Base-by-base conservation (phyloP, 495 filamentous ascomycete genomes). In the Jackrogersella multiformis region DNA sequence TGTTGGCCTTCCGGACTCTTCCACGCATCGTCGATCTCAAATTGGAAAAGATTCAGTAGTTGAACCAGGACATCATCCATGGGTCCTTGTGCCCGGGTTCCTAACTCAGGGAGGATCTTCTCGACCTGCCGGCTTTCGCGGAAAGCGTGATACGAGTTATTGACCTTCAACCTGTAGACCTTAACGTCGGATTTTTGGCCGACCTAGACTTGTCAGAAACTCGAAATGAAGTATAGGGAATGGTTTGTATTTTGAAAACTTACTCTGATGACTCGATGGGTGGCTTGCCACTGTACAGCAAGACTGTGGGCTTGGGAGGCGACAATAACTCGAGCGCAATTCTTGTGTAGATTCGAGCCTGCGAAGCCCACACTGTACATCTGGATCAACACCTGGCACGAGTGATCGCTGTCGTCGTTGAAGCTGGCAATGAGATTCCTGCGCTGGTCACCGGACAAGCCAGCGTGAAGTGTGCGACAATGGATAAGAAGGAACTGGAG, bases 361-460 rank as follows among this genome's bases (percentile, higher is more conserved):
- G 72, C 72, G 15, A 74, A 74, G 0, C 72, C 69, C 35, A 74
- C 72, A 1, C 51, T 63, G 34, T 72, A 72, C 42, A 72, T 60
- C 52, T 74, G 72, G 4, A 74, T 72, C 20, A 74, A 5, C 0
- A 74, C 44, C 13, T 74, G 72, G 44, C 72, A 74, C 1, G 69
- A 70, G 4, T 63, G 13, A 13, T 70, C 35, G 0, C 15, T 3
- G 6, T 61, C 64, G 9, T 49, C 44, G 2, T 74, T 74, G 58
- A 74, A 74, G 12, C 62, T 69, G 23, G 61, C 56, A 10, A 74
- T 55, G 1, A 74, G 60, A 0, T 60, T 30, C 23, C 65, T 71
- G 8, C 72, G 66, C 34, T 74, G 56, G 0, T 68, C 56, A 1
- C 26, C 5, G 8, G 44, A 28, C 26, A 74, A 20, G 0, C 63